A percentile compares a stretch with the other conserved stretches of the same genome.
These are phyloP conservation scores for Penicillium sp. DNA, from an alignment of 2,329 filamentous ascomycete genomes.

Conservation along the genomic window DNA sequence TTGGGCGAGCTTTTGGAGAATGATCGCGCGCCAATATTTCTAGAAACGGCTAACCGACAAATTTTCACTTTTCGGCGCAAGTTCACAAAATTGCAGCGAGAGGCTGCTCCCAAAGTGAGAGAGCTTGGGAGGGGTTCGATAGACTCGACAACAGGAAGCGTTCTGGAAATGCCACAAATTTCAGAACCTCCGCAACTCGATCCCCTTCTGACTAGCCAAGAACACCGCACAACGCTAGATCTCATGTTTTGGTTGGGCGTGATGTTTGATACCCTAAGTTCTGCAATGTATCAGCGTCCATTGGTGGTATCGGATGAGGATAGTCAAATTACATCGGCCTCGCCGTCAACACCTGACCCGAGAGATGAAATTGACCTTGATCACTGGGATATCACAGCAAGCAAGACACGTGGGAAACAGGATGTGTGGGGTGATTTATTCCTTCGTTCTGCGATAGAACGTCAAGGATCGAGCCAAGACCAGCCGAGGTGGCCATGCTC, in stretches of 20 bases:
- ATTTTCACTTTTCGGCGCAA: conserved; percentile 35
- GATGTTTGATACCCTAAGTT: conserved; percentile 60
- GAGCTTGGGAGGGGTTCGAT: neutral
- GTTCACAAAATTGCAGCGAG: conserved; percentile 19
- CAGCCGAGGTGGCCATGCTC: conserved; percentile 54
- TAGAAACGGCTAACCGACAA: conserved; percentile 44
- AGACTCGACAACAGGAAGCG: neutral
- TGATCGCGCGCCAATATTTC: conserved; percentile 36
- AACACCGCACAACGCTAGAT: conserved; percentile 51
- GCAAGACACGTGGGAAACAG: conserved; percentile 13
- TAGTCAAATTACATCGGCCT: conserved; percentile 37
- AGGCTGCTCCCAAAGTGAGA: neutral
- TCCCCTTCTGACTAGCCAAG: conserved; percentile 19
- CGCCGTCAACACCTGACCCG: neutral
- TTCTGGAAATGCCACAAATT: neutral
- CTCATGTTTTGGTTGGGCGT: conserved; percentile 59
- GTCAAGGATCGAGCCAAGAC: conserved; percentile 18
- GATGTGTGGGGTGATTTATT: conserved; percentile 45
- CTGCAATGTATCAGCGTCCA: conserved; percentile 53
- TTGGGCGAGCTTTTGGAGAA: conserved; percentile 25
- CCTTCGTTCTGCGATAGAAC: conserved; percentile 23
- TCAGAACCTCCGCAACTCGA: conserved; percentile 3
- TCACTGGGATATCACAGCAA: conserved; percentile 11
- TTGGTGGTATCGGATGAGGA: conserved; percentile 50
- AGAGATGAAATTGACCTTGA: conserved; percentile 8